Evolutionary conservation across 1,284 basidiomycete genomes (phyloP).

Genomic region (Microbotryum violaceum): DNA sequence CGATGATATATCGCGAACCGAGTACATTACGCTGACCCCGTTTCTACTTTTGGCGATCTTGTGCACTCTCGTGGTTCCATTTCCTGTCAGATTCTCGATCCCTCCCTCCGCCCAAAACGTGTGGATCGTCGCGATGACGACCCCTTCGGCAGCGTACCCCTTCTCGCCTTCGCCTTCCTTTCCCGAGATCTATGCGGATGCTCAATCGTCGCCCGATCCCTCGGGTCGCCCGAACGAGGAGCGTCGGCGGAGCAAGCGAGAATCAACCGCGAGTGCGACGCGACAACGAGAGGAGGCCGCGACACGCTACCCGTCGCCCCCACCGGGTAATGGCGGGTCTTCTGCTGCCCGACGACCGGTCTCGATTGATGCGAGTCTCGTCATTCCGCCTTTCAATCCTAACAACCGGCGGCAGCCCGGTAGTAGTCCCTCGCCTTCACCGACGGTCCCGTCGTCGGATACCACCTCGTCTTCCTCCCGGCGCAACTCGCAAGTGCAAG

Average conservation of each 20-base stretch:
- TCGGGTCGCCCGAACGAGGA: conserved; percentile 5
- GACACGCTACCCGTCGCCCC: conserved; percentile 20
- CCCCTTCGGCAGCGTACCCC: conserved; percentile 15
- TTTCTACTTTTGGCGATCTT: no score
- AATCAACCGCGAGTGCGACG: conserved; percentile 6
- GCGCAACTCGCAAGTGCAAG: conserved; percentile 5
- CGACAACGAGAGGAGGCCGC: conserved; percentile 5
- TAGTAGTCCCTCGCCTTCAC: neutral
- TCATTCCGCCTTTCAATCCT: conserved; percentile 33
- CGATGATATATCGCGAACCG: no score
- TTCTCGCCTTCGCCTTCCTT: conserved; percentile 11
- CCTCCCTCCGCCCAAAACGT: no score
- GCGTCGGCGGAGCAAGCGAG: conserved; percentile 18
- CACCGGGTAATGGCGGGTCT: neutral
- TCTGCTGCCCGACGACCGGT: neutral
- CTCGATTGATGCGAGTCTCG: conserved; percentile 22
- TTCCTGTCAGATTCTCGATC: no score
- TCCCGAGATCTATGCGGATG: neutral
- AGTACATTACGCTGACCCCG: no score
- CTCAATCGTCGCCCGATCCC: conserved; percentile 2
- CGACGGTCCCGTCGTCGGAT: neutral
- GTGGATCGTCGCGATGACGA: conserved; percentile 2
- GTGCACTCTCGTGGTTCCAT: no score
- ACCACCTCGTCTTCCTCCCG: neutral
- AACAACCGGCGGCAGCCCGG: conserved; percentile 19